Base-by-base conservation (phyloP, 2,329 filamentous ascomycete genomes). In the Geosmithia putterillii region DNA sequence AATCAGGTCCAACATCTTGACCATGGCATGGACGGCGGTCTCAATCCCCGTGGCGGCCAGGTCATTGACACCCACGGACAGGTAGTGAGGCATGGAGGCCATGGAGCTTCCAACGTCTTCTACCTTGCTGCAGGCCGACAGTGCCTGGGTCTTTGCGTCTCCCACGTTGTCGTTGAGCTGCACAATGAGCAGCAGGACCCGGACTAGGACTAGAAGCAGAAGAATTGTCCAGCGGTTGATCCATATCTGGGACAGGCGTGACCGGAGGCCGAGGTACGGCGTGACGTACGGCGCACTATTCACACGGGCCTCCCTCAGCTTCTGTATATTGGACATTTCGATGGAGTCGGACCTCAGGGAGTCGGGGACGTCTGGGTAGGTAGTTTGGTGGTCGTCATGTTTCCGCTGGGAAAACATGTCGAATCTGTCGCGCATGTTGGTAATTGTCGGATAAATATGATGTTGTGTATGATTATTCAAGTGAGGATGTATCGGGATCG, bases 41-140 rank as follows among this genome's bases (percentile, higher is more conserved):
- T 89, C 86, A 51, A 96, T 81, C 44, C 86, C 82, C 40, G 73
- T 73, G 25, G 87, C 86, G 7, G 86, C 83, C 52, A 96, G 67
- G 46, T 86, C 76, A 64, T 98, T 98, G 58, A 95, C 81, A 44
- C 92, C 92, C 42, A 75, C 70, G 2, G 89, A 85, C 58, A 96
- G 81, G 65, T 95, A 96, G 63, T 95, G 84, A 45, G 92, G 92
- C 88, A 96, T 95, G 34, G 92, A 96, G 35, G 90, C 92, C 86
- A 98, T 90, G 47, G 87, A 76, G 59, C 88, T 95, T 49, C 90
- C 92, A 52, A 94, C 78, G 51, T 86, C 86, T 66, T 98, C 90
- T 40, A 96, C 90, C 59, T 85, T 84, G 45, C 81, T 87, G 62
- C 92, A 98, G 50, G 90, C 88, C 42, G 86, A 83, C 43, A 95